Evolutionary conservation across 345 rosid species (phyloP).

Genomic region (Psidium guajava): DNA sequence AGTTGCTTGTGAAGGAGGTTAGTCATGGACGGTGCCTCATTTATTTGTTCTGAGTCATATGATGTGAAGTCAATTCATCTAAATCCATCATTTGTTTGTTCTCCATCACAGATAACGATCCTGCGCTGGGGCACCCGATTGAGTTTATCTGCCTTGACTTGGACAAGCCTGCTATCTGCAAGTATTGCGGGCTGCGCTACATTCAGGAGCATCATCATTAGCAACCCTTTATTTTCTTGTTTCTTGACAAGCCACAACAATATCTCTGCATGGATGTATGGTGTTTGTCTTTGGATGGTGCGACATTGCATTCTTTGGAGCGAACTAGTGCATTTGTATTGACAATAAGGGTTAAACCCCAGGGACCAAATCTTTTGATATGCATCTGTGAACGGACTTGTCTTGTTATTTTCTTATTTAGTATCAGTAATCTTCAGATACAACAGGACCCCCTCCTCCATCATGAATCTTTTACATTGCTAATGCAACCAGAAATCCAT

Average conservation of each 20-base stretch:
- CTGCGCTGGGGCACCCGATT: slow-evolving; percentile 93
- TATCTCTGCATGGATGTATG: not conserved
- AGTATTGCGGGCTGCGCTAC: slow-evolving; percentile 91
- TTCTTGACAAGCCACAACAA: not conserved
- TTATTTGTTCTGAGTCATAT: not conserved
- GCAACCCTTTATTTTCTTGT: not conserved
- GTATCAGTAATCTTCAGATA: not conserved
- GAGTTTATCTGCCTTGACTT: slow-evolving; percentile 94
- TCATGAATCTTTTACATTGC: not conserved
- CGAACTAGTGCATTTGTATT: not conserved
- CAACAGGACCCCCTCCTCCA: not conserved
- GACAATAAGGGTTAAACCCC: not conserved
- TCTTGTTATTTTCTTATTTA: not conserved
- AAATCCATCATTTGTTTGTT: not conserved
- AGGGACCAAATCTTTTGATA: not conserved
- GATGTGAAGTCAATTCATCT: not conserved
- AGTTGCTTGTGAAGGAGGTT: slow-evolving; percentile 98
- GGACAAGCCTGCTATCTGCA: slow-evolving; percentile 85
- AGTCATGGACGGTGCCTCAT: slow-evolving; percentile 3
- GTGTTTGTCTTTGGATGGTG: not conserved
- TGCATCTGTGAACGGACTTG: not conserved
- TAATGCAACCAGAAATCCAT: not conserved
- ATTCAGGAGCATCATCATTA: slow-evolving; percentile 93
- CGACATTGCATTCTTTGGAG: not conserved
- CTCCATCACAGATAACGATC: slow-evolving; percentile 43